phyloP scores from a whole-genome alignment of 2,329 filamentous ascomycete species.

The Byssoonygena ceratinophila region DNA sequence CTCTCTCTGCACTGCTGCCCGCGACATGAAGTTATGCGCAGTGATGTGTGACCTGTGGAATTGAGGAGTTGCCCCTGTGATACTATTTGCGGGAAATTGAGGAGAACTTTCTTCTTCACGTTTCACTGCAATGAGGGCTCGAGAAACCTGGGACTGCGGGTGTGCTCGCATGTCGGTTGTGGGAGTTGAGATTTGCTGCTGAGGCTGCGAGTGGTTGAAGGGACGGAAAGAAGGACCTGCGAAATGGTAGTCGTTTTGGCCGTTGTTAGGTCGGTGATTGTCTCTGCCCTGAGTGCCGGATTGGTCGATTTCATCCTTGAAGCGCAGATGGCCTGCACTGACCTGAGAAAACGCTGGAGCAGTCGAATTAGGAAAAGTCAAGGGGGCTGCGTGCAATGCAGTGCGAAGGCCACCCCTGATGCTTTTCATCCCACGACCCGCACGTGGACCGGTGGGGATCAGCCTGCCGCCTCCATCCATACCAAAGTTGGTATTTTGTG shows the following conservation, averaged over 20 bases:
- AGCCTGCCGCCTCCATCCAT: not conserved
- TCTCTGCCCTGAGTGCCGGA: not conserved
- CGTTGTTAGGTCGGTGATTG: not conserved
- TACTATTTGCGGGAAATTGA: not conserved
- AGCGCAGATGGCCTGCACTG: not conserved
- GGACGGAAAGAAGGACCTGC: not conserved
- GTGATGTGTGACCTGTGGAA: not conserved
- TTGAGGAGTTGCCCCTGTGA: not conserved
- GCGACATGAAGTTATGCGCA: not conserved
- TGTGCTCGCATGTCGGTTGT: not conserved
- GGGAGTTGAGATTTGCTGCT: not conserved
- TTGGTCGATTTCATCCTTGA: not conserved
- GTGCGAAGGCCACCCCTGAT: not conserved
- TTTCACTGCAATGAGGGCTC: not conserved
- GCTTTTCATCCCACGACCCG: not conserved
- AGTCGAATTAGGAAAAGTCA: not conserved
- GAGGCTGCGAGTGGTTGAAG: not conserved
- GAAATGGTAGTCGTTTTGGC: not conserved
- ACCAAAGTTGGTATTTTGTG: not conserved
- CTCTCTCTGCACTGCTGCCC: not conserved
- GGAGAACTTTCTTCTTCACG: not conserved
- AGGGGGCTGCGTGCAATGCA: not conserved
- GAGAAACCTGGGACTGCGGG: not conserved
- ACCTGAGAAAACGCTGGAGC: not conserved
- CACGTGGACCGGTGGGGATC: constrained; percentile 1